Evolutionary conservation across 2,329 filamentous ascomycete species (phyloP), one percentile per base, ranked within the genome.

Genomic region (Phoma sp.): DNA sequence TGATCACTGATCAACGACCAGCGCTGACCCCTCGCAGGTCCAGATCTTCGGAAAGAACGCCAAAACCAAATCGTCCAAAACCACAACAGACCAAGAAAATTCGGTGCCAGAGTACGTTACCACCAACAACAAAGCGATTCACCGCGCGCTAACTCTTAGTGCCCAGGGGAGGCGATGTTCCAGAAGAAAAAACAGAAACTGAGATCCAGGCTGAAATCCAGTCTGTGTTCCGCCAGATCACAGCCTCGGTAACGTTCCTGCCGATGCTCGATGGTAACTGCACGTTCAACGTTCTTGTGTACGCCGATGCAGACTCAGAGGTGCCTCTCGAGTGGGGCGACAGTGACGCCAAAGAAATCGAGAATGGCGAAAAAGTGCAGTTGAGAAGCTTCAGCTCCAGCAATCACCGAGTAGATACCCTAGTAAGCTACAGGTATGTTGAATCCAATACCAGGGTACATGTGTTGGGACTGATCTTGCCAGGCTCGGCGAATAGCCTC

Each of bases 261-360:
- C 95, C 95, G 0, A 93, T 98, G 79, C 85, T 99, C 5, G 87
- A 91, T 57, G 93, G 93, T 33, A 91, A 96, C 75, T 99, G 93
- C 81, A 98, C 95, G 10, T 99, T 99, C 82, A 99, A 99, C 71
- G 93, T 99, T 40, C 84, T 99, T 33, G 95, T 99, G 3, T 99
- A 99, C 73, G 95, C 95, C 46, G 93, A 99, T 73, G 93, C 93
- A 15, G 93, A 98, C 76, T 95, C 90, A 53, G 93, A 98, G 40
- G 95, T 99, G 12, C 95, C 95, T 4, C 88, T 99, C 53, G 95
- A 99, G 76, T 99, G 95, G 95, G 95, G 95, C 39, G 95, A 99
- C 78, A 96, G 92, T 65, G 95, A 98, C 76, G 93, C 93, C 48
- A 97, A 96, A 80, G 95, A 99, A 81, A 97, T 99, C 64, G 83